Percentiles rank a stretch among this genome's conserved stretches.
Conservation (phyloP, 2,329 filamentous ascomycete species). For the Cercospora zeina region DNA sequence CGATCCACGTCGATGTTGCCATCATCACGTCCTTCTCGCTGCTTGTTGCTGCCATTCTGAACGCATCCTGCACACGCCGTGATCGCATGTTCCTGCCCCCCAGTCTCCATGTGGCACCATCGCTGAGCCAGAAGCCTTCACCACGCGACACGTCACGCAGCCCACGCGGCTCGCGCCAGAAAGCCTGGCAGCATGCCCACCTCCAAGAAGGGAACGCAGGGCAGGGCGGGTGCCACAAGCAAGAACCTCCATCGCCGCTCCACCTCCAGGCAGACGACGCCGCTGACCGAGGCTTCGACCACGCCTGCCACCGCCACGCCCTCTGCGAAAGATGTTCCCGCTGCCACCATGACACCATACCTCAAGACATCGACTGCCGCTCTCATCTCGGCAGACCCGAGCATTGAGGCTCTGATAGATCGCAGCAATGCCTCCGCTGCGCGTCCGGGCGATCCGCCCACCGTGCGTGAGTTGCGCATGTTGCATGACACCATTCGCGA, state of each 20-base stretch:
- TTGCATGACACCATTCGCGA: constrained; percentile 67
- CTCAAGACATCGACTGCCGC: constrained; percentile 60
- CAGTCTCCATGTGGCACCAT: neutral
- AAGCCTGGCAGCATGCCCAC: constrained; percentile 30
- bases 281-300: constrained; percentile 51
- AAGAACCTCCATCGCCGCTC: constrained; percentile 59
- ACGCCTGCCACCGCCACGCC: constrained; percentile 60
- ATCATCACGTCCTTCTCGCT: too few relatives aligned
- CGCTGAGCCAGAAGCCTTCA: neutral
- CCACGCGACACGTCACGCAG: constrained; percentile 5
- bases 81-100: neutral
- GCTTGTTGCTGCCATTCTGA: neutral
- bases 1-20: too few relatives aligned
- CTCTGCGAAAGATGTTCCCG: constrained; percentile 54
- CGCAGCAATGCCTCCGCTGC: constrained; percentile 56
- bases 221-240: constrained; percentile 33
- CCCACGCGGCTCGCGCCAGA: neutral
- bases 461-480: constrained; percentile 63
- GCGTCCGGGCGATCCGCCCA: constrained; percentile 46
- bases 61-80: neutral
- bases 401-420: constrained; percentile 70
- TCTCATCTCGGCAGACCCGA: constrained; percentile 55
- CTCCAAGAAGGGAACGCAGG: constrained; percentile 37
- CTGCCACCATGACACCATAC: constrained; percentile 61
- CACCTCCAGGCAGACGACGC: constrained; percentile 76